Conservation (phyloP, 2,329 filamentous ascomycete species). For the Ceratocystis harringtonii region DNA sequence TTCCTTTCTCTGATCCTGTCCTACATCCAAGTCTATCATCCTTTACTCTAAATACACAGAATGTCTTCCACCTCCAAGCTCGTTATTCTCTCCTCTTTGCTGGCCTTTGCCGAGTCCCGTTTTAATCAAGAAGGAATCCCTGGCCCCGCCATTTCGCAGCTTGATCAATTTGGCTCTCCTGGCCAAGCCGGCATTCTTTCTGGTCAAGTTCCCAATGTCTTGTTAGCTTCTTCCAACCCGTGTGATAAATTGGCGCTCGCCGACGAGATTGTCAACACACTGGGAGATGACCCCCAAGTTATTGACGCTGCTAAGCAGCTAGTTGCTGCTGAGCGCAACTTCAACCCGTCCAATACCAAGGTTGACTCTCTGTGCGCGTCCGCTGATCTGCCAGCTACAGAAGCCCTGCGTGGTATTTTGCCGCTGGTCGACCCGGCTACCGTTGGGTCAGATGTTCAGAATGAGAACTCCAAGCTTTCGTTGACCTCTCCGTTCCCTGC, state of each 20-base stretch:
- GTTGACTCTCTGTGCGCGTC: conserved; percentile 51
- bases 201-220: conserved; percentile 43
- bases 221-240: conserved; percentile 49
- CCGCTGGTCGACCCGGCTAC: conserved; percentile 53
- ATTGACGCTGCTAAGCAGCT: conserved; percentile 47
- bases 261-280: conserved; percentile 46
- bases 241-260: conserved; percentile 52
- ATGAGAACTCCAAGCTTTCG: conserved; percentile 42
- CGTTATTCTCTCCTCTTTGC: conserved; percentile 27
- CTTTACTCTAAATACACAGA: conserved; percentile 19
- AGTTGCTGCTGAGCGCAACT: conserved; percentile 51
- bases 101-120: conserved; percentile 36
- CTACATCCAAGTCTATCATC: conserved; percentile 1
- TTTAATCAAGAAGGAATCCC: conserved; percentile 50
- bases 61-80: conserved; percentile 30
- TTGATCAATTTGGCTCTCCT: conserved; percentile 39
- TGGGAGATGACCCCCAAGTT: conserved; percentile 44
- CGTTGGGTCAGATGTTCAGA: conserved; percentile 39
- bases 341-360: conserved; percentile 48
- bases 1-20: background rate
- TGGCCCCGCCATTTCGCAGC: conserved; percentile 37
- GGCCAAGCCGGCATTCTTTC: conserved; percentile 50
- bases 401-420: conserved; percentile 48
- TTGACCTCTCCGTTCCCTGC: conserved; percentile 40
- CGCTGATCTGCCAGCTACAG: conserved; percentile 44